These are phyloP conservation scores for Nematocida minor DNA, from an alignment of 371 early-diverging fungal species.

Conservation along the genomic window DNA sequence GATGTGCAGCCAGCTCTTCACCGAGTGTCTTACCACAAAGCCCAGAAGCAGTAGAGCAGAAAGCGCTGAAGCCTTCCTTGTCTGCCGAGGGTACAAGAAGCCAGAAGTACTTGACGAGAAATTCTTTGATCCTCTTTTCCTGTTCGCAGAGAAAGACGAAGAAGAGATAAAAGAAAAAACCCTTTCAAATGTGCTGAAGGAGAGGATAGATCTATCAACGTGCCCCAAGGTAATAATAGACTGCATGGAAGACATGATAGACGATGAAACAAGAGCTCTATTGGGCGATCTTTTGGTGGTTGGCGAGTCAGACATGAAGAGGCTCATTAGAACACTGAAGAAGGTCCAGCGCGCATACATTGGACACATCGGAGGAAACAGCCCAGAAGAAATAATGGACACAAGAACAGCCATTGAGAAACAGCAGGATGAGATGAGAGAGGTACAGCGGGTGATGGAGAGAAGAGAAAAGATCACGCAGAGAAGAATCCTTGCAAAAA, in stretches of 20 bases:
- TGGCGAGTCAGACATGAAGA: constrained; percentile 64
- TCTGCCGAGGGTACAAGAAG: constrained; percentile 80
- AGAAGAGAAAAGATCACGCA: constrained; percentile 54
- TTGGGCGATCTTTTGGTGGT: constrained; percentile 57
- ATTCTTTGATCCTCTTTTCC: constrained; percentile 81
- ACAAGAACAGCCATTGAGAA: constrained; percentile 34
- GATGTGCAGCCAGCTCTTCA: constrained; percentile 93
- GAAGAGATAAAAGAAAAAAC: not conserved
- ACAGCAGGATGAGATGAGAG: constrained; percentile 37
- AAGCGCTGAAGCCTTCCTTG: constrained; percentile 99
- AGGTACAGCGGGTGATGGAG: constrained; percentile 55
- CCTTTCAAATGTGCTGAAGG: constrained; percentile 21
- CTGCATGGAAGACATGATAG: constrained; percentile 68
- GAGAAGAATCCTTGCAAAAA: constrained; percentile 35
- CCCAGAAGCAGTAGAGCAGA: constrained; percentile 95
- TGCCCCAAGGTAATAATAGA: constrained; percentile 33
- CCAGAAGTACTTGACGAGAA: constrained; percentile 87
- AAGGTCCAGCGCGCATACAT: constrained; percentile 51
- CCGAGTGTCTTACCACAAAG: constrained; percentile 93
- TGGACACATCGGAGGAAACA: constrained; percentile 19
- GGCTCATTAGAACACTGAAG: constrained; percentile 58
- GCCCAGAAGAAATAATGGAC: constrained; percentile 45
- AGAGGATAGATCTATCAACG: not conserved
- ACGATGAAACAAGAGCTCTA: constrained; percentile 62
- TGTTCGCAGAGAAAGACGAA: constrained; percentile 70